phyloP scores from a whole-genome alignment of 2,329 filamentous ascomycete genomes.

The Colletotrichum sp. region DNA sequence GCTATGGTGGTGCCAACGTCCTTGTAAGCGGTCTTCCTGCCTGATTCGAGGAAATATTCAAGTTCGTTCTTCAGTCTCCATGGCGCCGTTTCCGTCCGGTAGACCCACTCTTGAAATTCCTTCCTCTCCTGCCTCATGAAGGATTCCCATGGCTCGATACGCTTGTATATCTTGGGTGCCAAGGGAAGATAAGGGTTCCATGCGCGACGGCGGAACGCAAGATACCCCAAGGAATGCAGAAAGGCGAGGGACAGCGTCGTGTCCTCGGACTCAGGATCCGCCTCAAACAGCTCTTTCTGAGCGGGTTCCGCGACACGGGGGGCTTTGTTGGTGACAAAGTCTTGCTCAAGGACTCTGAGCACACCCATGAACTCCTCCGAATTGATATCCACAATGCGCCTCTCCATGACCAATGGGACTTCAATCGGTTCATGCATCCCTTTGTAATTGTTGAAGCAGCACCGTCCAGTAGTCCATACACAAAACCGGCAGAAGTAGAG shows the following conservation, averaged over 20 bases:
- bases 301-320: not conserved
- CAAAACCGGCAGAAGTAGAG: slow-evolving; percentile 15
- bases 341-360: not conserved
- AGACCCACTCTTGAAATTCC: slow-evolving; percentile 12
- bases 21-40: slow-evolving; percentile 17
- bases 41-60: slow-evolving; percentile 19
- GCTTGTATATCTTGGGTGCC: not conserved
- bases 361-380: not conserved
- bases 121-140: slow-evolving; percentile 1
- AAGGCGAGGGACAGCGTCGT: slow-evolving; percentile 26
- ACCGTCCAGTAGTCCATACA: not conserved
- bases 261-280: not conserved
- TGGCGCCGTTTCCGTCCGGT: slow-evolving; percentile 12
- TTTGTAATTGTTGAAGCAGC: not conserved
- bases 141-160: slow-evolving; percentile 21
- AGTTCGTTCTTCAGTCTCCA: slow-evolving; percentile 21
- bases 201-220: slow-evolving; percentile 25
- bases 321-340: not conserved
- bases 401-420: not conserved
- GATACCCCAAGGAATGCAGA: slow-evolving; percentile 28
- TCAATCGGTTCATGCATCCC: not conserved
- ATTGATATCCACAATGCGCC: not conserved
- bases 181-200: slow-evolving; percentile 25
- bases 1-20: slow-evolving; percentile 20
- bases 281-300: not conserved